phyloP scores from a whole-genome alignment of 2,329 filamentous ascomycete species.

The Alternaria sp. region DNA sequence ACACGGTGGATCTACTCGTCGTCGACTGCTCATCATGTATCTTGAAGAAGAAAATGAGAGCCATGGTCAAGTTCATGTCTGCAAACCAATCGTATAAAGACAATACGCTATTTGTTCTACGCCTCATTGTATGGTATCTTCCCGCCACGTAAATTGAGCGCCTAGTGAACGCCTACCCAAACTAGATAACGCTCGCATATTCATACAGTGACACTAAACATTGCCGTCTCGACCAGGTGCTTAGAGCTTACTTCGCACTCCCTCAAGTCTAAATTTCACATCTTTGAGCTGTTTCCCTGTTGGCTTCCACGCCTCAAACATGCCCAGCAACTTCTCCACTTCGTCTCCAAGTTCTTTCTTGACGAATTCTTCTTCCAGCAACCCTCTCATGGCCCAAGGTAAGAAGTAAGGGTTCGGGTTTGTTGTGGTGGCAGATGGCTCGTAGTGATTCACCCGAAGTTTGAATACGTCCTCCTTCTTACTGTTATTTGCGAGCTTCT shows the following conservation, averaged over 20 bases:
- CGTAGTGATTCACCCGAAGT: conserved; percentile 44
- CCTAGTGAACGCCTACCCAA: background rate
- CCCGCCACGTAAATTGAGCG: background rate
- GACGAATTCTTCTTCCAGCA: conserved; percentile 91
- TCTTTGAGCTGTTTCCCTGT: conserved; percentile 90
- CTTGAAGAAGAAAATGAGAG: too few relatives aligned
- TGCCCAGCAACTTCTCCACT: conserved; percentile 76
- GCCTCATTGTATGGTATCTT: background rate
- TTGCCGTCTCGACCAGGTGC: background rate
- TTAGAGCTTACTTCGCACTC: conserved; percentile 81
- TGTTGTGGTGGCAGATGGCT: conserved; percentile 27
- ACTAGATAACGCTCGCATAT: background rate
- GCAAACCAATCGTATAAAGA: background rate
- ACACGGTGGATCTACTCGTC: background rate
- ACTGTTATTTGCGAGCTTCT: conserved; percentile 22
- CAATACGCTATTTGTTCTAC: background rate
- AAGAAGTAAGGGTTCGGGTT: conserved; percentile 84
- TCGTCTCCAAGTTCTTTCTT: conserved; percentile 80
- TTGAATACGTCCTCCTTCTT: conserved; percentile 30
- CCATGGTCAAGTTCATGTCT: background rate
- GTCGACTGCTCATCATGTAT: too few relatives aligned
- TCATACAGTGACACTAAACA: background rate
- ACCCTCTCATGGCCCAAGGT: conserved; percentile 92
- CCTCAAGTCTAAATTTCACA: conserved; percentile 92
- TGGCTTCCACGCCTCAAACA: conserved; percentile 95